Percentiles rank a stretch among this genome's conserved stretches.
These are phyloP conservation scores for Sporothrix mexicana DNA, from an alignment of 2,329 filamentous ascomycete species.

Conservation along the genomic window DNA sequence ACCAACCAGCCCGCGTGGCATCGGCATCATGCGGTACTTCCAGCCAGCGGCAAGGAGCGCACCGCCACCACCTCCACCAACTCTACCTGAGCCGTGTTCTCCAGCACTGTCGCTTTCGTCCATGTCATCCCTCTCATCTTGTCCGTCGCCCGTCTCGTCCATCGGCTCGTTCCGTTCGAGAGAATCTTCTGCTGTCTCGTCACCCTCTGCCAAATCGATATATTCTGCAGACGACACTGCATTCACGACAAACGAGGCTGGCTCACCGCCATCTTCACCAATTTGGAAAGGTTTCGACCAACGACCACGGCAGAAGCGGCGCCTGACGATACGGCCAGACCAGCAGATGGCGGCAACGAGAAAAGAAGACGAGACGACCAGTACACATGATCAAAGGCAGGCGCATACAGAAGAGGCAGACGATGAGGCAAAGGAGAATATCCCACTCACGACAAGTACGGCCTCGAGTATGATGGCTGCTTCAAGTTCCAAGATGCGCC, in stretches of 20 bases:
- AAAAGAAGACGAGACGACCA: neutral
- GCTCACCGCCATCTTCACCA: conserved; percentile 27
- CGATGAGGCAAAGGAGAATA: neutral
- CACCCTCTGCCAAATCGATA: neutral
- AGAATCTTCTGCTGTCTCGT: neutral
- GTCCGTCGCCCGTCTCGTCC: conserved; percentile 30
- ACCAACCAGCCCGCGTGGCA: conserved; percentile 18
- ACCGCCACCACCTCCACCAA: neutral
- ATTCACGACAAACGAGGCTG: neutral
- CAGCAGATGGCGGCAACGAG: neutral
- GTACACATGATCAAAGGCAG: neutral
- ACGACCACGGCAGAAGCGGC: conserved; percentile 35
- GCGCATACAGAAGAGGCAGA: neutral
- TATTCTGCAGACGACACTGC: neutral
- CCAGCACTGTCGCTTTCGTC: conserved; percentile 23
- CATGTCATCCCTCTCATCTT: conserved; percentile 27
- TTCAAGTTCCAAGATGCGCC: conserved; percentile 31
- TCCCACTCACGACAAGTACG: neutral
- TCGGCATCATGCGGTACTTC: conserved; percentile 38
- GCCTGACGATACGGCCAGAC: conserved; percentile 36
- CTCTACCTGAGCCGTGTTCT: neutral
- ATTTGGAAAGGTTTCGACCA: neutral
- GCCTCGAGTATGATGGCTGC: conserved; percentile 16
- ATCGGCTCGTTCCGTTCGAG: conserved; percentile 1
- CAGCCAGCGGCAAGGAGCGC: conserved; percentile 33